Percentiles rank a stretch among this genome's conserved stretches.
Evolutionary conservation across 106 monocot species (phyloP).

Genomic region (Phalaenopsis equestris): DNA sequence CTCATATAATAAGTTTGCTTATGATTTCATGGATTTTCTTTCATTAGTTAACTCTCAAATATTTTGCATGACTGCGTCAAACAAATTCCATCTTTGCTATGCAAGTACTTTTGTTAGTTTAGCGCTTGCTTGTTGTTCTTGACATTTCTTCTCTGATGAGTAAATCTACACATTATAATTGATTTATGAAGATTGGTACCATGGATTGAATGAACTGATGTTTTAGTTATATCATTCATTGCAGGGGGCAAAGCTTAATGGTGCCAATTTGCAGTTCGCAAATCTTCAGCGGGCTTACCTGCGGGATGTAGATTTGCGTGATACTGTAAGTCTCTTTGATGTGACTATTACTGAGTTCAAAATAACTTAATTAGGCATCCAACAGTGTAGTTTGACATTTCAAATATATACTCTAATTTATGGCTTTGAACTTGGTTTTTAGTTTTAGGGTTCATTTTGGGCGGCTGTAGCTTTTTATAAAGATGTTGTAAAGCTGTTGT

Average conservation of each 20-base stretch:
- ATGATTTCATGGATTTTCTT: too few relatives aligned
- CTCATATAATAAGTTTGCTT: too few relatives aligned
- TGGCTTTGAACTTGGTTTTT: neutral
- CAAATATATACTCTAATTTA: too few relatives aligned
- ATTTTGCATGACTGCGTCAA: too few relatives aligned
- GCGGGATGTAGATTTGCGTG: constrained; percentile 83
- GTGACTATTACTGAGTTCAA: neutral
- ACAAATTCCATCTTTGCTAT: too few relatives aligned
- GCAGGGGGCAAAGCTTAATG: constrained; percentile 82
- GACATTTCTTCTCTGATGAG: neutral
- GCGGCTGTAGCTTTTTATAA: too few relatives aligned
- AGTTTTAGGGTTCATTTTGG: neutral
- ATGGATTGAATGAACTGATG: neutral
- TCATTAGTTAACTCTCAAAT: too few relatives aligned
- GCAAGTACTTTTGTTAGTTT: too few relatives aligned
- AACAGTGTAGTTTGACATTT: too few relatives aligned
- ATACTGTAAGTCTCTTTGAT: constrained; percentile 48
- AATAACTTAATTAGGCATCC: neutral
- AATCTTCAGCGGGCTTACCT: constrained; percentile 93
- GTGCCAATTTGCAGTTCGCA: constrained; percentile 67
- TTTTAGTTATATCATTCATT: neutral
- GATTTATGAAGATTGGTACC: neutral
- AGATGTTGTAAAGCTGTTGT: too few relatives aligned
- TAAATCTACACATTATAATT: neutral
- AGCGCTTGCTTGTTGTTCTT: neutral